Conservation (phyloP, 129 eudicot species). For the Saposhnikovia divaricata region DNA sequence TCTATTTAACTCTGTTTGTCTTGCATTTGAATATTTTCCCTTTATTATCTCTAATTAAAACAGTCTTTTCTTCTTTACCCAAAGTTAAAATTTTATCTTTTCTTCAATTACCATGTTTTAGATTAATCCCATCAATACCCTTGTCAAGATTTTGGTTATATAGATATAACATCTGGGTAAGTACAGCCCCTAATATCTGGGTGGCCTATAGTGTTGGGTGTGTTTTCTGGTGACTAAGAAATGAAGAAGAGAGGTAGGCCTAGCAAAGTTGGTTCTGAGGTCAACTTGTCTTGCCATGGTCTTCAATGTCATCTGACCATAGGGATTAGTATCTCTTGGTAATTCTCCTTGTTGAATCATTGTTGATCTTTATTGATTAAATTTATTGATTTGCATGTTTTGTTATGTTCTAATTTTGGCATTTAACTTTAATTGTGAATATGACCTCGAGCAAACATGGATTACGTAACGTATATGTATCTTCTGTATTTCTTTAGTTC, state of each 20-base stretch:
- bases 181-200: background rate
- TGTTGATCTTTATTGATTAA: too few species aligned
- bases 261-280: slow-evolving; percentile 66
- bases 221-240: slow-evolving; percentile 46
- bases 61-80: background rate
- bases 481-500: background rate
- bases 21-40: too few species aligned
- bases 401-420: too few species aligned
- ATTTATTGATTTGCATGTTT: too few species aligned
- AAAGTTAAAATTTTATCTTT: background rate
- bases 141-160: background rate
- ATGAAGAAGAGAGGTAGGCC: slow-evolving; percentile 66
- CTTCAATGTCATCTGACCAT: slow-evolving; percentile 30
- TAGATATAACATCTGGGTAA: slow-evolving; percentile 2
- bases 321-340: too few species aligned
- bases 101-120: background rate
- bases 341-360: too few species aligned
- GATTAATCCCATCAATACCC: background rate
- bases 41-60: too few species aligned
- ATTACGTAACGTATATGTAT: too few species aligned
- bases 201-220: slow-evolving; percentile 17
- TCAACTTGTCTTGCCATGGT: slow-evolving; percentile 43
- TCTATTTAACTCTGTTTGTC: background rate
- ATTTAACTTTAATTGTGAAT: background rate
- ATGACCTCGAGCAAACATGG: background rate